Conservation (phyloP, 139 green algal species). For the Chlamydomonas sphaeroides region DNA sequence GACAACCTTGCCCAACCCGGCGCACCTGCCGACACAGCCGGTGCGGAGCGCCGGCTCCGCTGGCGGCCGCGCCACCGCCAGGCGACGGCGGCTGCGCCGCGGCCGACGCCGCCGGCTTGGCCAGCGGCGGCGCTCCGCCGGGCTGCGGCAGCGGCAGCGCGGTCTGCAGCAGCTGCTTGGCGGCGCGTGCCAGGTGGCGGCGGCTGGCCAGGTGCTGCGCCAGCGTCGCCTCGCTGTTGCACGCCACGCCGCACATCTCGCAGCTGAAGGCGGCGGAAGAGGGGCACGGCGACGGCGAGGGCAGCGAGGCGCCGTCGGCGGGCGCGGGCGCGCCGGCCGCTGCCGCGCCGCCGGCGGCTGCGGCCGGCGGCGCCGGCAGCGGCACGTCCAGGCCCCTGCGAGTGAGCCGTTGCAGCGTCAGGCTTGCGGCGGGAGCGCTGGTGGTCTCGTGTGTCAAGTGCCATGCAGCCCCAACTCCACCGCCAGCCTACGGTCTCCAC, state of each 20-base stretch:
- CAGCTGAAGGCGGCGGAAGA: not conserved
- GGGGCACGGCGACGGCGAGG: not conserved
- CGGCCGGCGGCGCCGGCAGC: not conserved
- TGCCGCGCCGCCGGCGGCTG: not conserved
- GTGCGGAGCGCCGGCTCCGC: not conserved
- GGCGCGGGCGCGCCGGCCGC: not conserved
- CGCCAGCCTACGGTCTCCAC: too few relatives aligned
- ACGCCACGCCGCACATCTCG: conserved; percentile 26
- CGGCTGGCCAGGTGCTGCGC: conserved; percentile 52
- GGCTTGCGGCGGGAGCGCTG: too few relatives aligned
- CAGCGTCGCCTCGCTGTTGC: conserved; percentile 38
- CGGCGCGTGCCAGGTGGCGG: conserved; percentile 39
- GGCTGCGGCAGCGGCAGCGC: not conserved
- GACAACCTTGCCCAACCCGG: too few relatives aligned
- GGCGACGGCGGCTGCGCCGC: not conserved
- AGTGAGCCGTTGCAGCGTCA: too few relatives aligned
- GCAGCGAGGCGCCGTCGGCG: not conserved
- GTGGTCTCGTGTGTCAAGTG: too few relatives aligned
- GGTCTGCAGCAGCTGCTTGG: conserved; percentile 6
- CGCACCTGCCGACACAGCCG: conserved; percentile 20
- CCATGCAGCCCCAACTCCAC: too few relatives aligned
- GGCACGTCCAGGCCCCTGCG: not conserved
- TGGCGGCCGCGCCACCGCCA: not conserved
- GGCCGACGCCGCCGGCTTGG: not conserved
- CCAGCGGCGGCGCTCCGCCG: too few relatives aligned